These are phyloP conservation scores for Blastomyces percursus DNA, from an alignment of 2,329 filamentous ascomycete species.

Conservation along the genomic window DNA sequence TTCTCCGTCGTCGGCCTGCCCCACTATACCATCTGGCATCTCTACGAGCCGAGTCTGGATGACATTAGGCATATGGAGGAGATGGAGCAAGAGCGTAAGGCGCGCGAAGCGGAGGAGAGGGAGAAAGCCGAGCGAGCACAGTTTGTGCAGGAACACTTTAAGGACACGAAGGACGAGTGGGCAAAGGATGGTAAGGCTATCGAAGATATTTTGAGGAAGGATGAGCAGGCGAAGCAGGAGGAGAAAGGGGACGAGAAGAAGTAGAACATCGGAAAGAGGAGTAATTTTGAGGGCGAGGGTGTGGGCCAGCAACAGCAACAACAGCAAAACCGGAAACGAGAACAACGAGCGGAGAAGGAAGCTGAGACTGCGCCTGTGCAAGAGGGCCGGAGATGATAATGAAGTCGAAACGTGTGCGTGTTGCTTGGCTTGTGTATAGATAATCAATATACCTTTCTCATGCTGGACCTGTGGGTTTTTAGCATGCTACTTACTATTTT, in stretches of 20 bases:
- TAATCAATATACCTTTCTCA: conserved; percentile 7
- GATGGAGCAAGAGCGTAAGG: conserved; percentile 80
- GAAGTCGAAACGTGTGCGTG: not conserved
- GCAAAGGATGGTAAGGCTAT: conserved; percentile 79
- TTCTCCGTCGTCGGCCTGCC: conserved; percentile 92
- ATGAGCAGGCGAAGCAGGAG: conserved; percentile 30
- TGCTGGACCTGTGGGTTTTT: conserved; percentile 11
- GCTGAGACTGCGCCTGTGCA: not conserved
- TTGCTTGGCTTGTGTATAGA: not conserved
- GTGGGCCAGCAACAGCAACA: not conserved
- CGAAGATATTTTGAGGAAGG: conserved; percentile 53
- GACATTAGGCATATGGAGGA: conserved; percentile 98
- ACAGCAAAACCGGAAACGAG: not conserved
- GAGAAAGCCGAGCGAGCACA: conserved; percentile 61
- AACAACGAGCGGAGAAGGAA: not conserved
- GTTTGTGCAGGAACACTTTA: conserved; percentile 71
- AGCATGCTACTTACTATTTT: not conserved
- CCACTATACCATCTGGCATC: conserved; percentile 98
- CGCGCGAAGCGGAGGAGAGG: conserved; percentile 68
- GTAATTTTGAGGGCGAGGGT: not conserved
- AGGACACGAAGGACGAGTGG: conserved; percentile 68
- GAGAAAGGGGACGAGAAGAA: conserved; percentile 11
- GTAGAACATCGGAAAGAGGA: conserved; percentile 7
- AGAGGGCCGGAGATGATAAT: not conserved
- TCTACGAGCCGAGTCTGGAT: conserved; percentile 97